Conservation (phyloP, 768 basidiomycete species). For the Serendipita indica region DNA sequence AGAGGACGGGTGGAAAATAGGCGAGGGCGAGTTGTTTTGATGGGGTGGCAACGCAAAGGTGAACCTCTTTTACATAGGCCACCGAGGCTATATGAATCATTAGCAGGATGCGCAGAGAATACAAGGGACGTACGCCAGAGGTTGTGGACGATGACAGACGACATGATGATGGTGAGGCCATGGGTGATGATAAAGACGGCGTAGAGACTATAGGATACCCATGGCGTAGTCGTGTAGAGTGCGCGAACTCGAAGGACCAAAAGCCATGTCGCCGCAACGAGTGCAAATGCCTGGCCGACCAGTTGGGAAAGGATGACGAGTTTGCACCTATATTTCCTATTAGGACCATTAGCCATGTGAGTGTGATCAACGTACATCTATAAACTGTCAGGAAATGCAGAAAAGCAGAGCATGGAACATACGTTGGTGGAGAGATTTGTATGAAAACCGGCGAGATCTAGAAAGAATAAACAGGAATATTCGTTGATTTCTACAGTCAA, state of each 20-base stretch:
- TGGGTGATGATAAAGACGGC: background rate
- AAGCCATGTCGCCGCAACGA: background rate
- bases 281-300: background rate
- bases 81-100: too few relatives aligned
- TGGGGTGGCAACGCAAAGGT: too few relatives aligned
- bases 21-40: too few relatives aligned
- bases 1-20: too few relatives aligned
- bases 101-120: too few relatives aligned
- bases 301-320: background rate
- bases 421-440: background rate
- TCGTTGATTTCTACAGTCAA: background rate
- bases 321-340: background rate
- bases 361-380: background rate
- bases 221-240: background rate
- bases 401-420: too few relatives aligned
- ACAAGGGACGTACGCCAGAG: background rate
- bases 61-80: too few relatives aligned
- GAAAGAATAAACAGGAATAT: background rate
- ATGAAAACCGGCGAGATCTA: background rate
- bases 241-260: background rate
- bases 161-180: background rate
- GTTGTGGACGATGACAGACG: background rate
- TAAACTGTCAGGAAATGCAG: background rate
- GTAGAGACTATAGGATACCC: background rate
- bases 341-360: background rate